A percentile compares a stretch with the other conserved stretches of the same genome.
phyloP scores from a whole-genome alignment of 768 basidiomycete species.

The Leccinum boreale region DNA sequence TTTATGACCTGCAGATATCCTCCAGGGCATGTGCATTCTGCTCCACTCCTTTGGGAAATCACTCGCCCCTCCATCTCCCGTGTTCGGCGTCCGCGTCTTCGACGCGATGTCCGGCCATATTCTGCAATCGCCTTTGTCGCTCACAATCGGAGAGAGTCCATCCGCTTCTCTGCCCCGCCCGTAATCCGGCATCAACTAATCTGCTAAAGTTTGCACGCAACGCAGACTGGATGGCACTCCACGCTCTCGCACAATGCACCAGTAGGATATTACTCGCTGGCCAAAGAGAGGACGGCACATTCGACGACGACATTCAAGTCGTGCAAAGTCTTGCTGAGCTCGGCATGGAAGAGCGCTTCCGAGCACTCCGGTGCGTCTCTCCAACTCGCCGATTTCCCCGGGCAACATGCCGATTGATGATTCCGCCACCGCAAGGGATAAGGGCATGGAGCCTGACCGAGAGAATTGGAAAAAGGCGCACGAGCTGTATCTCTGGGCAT shows the following conservation, averaged over 20 bases:
- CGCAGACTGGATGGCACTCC: constrained; percentile 66
- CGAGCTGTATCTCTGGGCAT: constrained; percentile 54
- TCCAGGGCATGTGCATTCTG: constrained; percentile 71
- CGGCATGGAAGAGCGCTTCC: constrained; percentile 68
- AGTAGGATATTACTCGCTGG: constrained; percentile 57
- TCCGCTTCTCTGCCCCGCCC: constrained; percentile 67
- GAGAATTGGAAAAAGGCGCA: constrained; percentile 67
- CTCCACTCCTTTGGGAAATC: constrained; percentile 54
- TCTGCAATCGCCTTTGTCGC: constrained; percentile 80
- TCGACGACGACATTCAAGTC: constrained; percentile 48
- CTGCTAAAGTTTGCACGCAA: constrained; percentile 59
- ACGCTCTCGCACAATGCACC: constrained; percentile 67
- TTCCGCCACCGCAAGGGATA: constrained; percentile 22
- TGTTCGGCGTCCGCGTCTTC: constrained; percentile 49
- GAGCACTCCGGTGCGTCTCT: constrained; percentile 22
- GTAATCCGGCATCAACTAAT: constrained; percentile 65
- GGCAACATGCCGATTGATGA: not conserved
- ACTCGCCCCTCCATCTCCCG: constrained; percentile 44
- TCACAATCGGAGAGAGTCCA: constrained; percentile 62
- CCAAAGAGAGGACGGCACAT: constrained; percentile 39
- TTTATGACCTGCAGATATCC: constrained; percentile 62
- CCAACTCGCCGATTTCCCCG: not conserved
- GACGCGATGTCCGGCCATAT: constrained; percentile 55
- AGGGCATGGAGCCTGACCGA: constrained; percentile 53
- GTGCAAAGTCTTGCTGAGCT: constrained; percentile 66